Percentiles rank a stretch among this genome's conserved stretches.
phyloP scores from a whole-genome alignment of 2,329 filamentous ascomycete genomes.

The Didymella glomerata region DNA sequence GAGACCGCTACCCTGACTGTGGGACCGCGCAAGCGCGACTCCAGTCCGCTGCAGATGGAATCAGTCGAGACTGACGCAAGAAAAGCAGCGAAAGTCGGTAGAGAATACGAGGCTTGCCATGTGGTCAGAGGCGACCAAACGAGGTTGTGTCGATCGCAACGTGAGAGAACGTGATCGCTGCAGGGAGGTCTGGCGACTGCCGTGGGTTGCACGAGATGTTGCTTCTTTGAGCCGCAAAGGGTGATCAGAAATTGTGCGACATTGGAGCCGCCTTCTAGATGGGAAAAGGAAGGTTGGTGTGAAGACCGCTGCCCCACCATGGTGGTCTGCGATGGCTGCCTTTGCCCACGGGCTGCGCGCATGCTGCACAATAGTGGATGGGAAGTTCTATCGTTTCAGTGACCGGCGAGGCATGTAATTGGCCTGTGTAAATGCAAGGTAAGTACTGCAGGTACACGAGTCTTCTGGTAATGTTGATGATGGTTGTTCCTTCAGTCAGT shows the following conservation, averaged over 20 bases:
- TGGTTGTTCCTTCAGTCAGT: background rate
- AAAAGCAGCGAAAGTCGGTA: slow-evolving; percentile 9
- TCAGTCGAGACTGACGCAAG: background rate
- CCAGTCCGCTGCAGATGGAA: slow-evolving; percentile 1
- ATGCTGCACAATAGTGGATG: background rate
- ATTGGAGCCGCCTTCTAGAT: slow-evolving; percentile 2
- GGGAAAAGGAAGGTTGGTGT: slow-evolving; percentile 7
- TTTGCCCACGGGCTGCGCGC: background rate
- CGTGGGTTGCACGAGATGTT: slow-evolving; percentile 3
- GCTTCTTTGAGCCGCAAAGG: slow-evolving; percentile 6
- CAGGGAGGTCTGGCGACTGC: slow-evolving; percentile 17
- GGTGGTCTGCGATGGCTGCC: background rate
- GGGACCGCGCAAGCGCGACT: slow-evolving; percentile 1
- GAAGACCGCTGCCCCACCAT: background rate
- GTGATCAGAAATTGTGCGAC: slow-evolving; percentile 12
- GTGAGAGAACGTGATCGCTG: background rate
- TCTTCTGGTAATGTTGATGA: background rate
- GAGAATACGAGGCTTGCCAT: slow-evolving; percentile 14
- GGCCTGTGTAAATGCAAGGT: background rate
- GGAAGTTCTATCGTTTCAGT: background rate
- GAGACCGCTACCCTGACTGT: background rate
- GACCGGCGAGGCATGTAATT: background rate
- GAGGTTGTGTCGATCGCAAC: slow-evolving; percentile 1
- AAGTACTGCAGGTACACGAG: background rate
- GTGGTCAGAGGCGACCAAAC: slow-evolving; percentile 11